Evolutionary conservation across 176 grass and related monocot genomes (phyloP), one percentile per base, ranked within the genome.

Genomic region (Secale cereale): DNA sequence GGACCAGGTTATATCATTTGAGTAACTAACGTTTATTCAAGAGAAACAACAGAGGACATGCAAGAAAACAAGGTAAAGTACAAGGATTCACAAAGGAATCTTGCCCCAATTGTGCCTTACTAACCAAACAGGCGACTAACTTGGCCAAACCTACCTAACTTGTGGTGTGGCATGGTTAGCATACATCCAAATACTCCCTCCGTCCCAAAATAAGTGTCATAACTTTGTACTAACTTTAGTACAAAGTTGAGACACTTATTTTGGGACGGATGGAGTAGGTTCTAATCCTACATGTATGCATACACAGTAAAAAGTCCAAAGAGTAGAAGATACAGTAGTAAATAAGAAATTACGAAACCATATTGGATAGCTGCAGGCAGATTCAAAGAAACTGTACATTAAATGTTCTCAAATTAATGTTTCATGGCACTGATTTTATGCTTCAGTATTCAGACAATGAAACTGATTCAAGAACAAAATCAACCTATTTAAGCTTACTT

Each of bases 21-120:
- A 74, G 65, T 81, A 82, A 78, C 27, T 79, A 82, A 74, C 7
- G 29, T 32, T 32, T 35, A 76, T 85, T 22, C n/a, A 86, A 71
- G 30, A 82, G 76, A 83, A 82, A 50, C 43, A 62, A 13, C 7
- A 15, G n/a, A 82, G 66, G 17, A 32, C 25, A 61, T 14, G 46
- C 54, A 74, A 22, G 16, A 78, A 84, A 81, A 81, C 10, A 57
- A 78, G 33, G 27, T 86, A 78, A 72, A 46, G 22, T 41, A 77
- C 27, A 73, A 45, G 57, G 16, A 74, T 75, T 76, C 19, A 67
- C 45, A 48, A 57, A 74, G 8, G 71, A 74, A 29, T 50, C 41
- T 74, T 50, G 41, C 26, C 15, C 45, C 14, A 74, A 29, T 40
- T 74, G 41, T 74, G 25, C 23, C 71, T 48, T 74, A 27, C 43